Evolutionary conservation across 2,329 filamentous ascomycete species (phyloP).

Genomic region (Pseudocercospora ulei): DNA sequence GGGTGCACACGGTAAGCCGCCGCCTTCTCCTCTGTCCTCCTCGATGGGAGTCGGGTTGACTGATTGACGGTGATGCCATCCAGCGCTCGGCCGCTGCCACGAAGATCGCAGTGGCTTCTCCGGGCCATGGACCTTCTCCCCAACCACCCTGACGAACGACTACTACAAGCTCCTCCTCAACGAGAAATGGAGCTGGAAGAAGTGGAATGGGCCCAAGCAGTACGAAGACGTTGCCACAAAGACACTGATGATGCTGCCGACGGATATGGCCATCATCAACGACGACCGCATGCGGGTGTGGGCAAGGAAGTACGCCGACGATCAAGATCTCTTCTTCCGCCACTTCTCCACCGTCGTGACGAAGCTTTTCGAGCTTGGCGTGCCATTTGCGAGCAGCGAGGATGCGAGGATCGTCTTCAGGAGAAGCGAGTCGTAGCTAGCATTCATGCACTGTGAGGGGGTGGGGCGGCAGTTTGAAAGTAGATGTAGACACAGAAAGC

Average conservation of each 20-base stretch:
- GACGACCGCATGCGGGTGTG: constrained; percentile 76
- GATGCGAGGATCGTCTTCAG: constrained; percentile 41
- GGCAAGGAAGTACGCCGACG: constrained; percentile 81
- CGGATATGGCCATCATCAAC: constrained; percentile 75
- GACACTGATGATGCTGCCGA: constrained; percentile 92
- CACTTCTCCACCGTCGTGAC: constrained; percentile 72
- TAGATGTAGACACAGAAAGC: too few species aligned
- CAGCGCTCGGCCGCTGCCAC: constrained; percentile 77
- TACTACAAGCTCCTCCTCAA: constrained; percentile 79
- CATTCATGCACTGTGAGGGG: too few species aligned
- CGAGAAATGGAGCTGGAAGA: constrained; percentile 86
- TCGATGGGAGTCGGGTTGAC: too few species aligned
- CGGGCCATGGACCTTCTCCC: constrained; percentile 86
- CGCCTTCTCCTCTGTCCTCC: too few species aligned
- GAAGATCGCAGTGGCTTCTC: constrained; percentile 76
- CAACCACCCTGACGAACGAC: constrained; percentile 86
- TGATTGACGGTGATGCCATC: too few species aligned
- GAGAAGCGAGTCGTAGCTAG: constrained; percentile 38
- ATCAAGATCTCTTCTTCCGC: constrained; percentile 84
- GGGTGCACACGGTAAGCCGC: constrained; percentile 54
- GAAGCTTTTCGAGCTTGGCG: constrained; percentile 87
- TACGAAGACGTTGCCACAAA: constrained; percentile 59
- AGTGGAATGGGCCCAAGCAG: constrained; percentile 87
- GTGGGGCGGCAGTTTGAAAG: too few species aligned
- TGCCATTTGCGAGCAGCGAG: constrained; percentile 60